Conservation (phyloP, 2,329 filamentous ascomycete genomes). For the Periconia sp. region DNA sequence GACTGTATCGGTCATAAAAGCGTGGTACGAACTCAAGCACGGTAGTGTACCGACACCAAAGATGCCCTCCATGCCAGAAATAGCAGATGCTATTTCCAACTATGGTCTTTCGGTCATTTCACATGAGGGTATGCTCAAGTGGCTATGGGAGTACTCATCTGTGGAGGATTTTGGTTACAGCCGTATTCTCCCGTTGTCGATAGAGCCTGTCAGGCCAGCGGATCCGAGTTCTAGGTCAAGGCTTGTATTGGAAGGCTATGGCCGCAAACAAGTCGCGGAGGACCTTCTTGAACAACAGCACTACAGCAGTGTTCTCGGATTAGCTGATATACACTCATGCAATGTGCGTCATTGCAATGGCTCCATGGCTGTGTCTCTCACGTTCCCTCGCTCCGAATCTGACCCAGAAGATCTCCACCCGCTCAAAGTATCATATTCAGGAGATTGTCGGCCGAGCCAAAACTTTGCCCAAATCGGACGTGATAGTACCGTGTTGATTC, state of each 20-base stretch:
- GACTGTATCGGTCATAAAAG: constrained; percentile 75
- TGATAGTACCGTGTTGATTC: constrained; percentile 80
- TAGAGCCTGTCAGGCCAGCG: constrained; percentile 31
- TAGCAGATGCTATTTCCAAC: constrained; percentile 28
- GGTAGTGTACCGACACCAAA: constrained; percentile 30
- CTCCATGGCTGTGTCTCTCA: constrained; percentile 74
- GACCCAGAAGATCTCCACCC: constrained; percentile 44
- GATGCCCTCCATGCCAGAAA: constrained; percentile 31
- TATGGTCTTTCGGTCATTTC: constrained; percentile 60
- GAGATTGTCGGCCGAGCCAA: constrained; percentile 77
- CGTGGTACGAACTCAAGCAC: constrained; percentile 69
- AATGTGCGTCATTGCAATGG: constrained; percentile 77
- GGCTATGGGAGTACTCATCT: constrained; percentile 76
- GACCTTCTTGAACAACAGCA: constrained; percentile 15
- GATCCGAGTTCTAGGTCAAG: constrained; percentile 29
- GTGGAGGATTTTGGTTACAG: constrained; percentile 76
- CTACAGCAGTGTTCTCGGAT: constrained; percentile 57
- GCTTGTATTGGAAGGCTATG: constrained; percentile 20
- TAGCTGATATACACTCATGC: constrained; percentile 68
- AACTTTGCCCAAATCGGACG: constrained; percentile 71
- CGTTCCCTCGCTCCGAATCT: constrained; percentile 61
- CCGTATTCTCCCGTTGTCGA: constrained; percentile 55
- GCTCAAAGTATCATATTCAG: constrained; percentile 89
- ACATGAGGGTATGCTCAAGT: constrained; percentile 69
- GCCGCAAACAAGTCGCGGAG: constrained; percentile 1